Conservation (phyloP, 306 rosid species). For the Prunus fruticosa region DNA sequence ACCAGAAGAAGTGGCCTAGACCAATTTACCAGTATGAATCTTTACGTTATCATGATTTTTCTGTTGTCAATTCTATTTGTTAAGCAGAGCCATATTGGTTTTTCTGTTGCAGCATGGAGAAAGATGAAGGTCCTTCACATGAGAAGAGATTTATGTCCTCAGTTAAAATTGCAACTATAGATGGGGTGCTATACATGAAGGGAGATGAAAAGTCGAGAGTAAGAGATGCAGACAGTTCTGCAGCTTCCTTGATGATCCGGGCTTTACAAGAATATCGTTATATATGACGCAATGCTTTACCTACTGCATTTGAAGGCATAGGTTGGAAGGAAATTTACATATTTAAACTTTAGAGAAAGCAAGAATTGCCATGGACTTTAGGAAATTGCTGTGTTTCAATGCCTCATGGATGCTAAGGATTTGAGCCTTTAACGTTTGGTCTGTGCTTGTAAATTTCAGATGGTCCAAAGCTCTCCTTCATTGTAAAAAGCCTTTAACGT, state of each 20-base stretch:
- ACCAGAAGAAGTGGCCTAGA: constrained; percentile 55
- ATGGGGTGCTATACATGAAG: constrained; percentile 20
- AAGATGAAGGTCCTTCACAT: constrained; percentile 60
- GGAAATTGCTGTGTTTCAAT: no score
- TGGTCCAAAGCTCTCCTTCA: no score
- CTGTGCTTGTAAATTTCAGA: no score
- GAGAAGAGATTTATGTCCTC: constrained; percentile 43
- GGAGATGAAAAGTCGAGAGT: constrained; percentile 45
- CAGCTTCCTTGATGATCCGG: constrained; percentile 61
- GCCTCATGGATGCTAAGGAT: no score
- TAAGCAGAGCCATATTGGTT: not conserved
- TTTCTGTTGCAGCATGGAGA: constrained; percentile 43
- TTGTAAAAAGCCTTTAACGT: no score
- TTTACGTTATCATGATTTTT: constrained; percentile 4
- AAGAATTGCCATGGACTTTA: no score
- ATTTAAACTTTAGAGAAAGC: no score
- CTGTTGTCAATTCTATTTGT: not conserved
- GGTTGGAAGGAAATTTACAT: no score
- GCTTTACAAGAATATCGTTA: constrained; percentile 25
- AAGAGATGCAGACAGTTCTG: constrained; percentile 63
- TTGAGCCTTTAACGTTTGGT: no score
- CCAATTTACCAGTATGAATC: constrained; percentile 56
- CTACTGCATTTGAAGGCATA: no score
- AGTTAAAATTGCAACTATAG: constrained; percentile 34
- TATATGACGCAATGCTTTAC: constrained; percentile 16